phyloP scores from a whole-genome alignment of 2,329 filamentous ascomycete genomes.

The Pseudogymnoascus sp. region DNA sequence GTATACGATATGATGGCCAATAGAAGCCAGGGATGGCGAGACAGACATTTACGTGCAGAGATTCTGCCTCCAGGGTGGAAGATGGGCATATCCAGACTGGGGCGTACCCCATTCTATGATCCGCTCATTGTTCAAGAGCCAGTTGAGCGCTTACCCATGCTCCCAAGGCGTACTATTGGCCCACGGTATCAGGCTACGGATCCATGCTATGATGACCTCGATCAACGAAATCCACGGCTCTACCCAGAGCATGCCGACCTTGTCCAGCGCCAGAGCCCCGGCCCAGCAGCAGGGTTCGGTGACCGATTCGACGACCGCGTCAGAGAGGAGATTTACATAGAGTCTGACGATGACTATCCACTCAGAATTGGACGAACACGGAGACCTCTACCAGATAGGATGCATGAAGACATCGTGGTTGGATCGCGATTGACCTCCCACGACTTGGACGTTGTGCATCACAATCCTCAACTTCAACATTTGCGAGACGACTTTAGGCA shows the following conservation, averaged over 20 bases:
- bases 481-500: not conserved
- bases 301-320: not conserved
- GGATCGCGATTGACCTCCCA: not conserved
- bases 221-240: not conserved
- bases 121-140: constrained; percentile 3
- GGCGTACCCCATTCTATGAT: not conserved
- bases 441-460: not conserved
- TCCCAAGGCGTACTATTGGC: not conserved
- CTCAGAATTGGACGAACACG: not conserved
- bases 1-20: constrained; percentile 10
- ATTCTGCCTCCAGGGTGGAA: constrained; percentile 9
- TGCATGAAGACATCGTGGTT: not conserved
- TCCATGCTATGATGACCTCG: not conserved
- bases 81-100: constrained; percentile 7
- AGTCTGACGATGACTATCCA: not conserved
- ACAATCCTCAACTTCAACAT: not conserved
- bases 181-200: constrained; percentile 4
- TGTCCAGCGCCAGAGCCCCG: not conserved
- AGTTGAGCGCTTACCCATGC: not conserved
- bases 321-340: not conserved
- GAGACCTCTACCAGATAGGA: not conserved
- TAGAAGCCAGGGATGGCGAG: not conserved
- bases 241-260: constrained; percentile 1
- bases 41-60: not conserved
- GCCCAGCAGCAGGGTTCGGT: not conserved